Percentiles rank a stretch among this genome's conserved stretches.
Conservation (phyloP, 2,329 filamentous ascomycete species). For the Venturia pyrina region DNA sequence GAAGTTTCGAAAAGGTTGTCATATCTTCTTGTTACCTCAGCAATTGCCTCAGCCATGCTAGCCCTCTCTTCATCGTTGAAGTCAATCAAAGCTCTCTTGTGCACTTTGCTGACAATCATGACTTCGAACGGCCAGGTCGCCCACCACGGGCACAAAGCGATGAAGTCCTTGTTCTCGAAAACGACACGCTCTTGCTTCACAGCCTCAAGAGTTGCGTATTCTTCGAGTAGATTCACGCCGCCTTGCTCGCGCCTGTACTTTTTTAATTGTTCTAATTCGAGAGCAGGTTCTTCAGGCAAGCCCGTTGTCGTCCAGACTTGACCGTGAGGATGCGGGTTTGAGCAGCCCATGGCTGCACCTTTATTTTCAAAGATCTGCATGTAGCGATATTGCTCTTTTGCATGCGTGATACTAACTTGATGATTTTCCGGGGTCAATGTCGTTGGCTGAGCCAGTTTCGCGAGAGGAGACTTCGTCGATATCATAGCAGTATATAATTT, state of each 20-base stretch:
- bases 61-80: conserved; percentile 60
- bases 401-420: conserved; percentile 36
- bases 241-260: conserved; percentile 66
- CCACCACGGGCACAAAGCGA: conserved; percentile 95
- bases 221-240: conserved; percentile 67
- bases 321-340: conserved; percentile 94
- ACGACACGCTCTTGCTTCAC: conserved; percentile 77
- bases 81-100: conserved; percentile 78
- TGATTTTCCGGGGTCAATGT: conserved; percentile 37
- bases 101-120: conserved; percentile 74
- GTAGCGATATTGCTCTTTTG: conserved; percentile 74
- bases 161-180: conserved; percentile 75
- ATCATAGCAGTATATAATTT: conserved; percentile 78
- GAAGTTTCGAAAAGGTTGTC: conserved; percentile 96
- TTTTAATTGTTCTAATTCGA: conserved; percentile 67
- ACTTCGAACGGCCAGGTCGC: conserved; percentile 95
- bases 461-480: conserved; percentile 58
- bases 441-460: conserved; percentile 26
- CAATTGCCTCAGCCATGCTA: conserved; percentile 71
- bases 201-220: conserved; percentile 77
- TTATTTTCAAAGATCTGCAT: conserved; percentile 99
- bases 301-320: conserved; percentile 93
- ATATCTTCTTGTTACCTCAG: conserved; percentile 82
- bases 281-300: conserved; percentile 76
- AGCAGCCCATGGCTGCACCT: conserved; percentile 94